These are phyloP conservation scores for Yamadazyma scolyti DNA, from an alignment of 805 yeast species.

Conservation along the genomic window DNA sequence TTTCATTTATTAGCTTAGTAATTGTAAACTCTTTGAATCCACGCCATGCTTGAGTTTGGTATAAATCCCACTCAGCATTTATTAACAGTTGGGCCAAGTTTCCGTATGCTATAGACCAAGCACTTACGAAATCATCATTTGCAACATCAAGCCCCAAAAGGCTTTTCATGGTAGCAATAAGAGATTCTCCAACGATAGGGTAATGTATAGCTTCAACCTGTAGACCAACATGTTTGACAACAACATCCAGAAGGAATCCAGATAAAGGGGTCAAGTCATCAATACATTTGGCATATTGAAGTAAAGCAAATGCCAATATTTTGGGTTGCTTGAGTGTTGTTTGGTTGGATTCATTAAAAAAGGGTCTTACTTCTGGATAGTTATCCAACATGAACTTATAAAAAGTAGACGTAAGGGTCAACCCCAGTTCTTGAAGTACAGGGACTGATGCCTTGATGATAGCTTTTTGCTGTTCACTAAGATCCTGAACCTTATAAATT, in stretches of 20 bases:
- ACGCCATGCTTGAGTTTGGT: constrained; percentile 46
- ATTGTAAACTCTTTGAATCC: constrained; percentile 55
- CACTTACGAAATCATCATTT: constrained; percentile 52
- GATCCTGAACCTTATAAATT: constrained; percentile 23
- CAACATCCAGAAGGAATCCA: constrained; percentile 56
- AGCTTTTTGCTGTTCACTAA: constrained; percentile 26
- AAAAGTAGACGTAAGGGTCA: constrained; percentile 48
- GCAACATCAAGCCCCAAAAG: constrained; percentile 57
- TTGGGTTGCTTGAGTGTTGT: constrained; percentile 52
- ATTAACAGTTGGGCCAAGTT: constrained; percentile 61
- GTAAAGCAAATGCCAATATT: constrained; percentile 59
- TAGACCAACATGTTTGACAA: constrained; percentile 63
- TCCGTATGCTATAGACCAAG: constrained; percentile 66
- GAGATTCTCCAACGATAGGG: constrained; percentile 56
- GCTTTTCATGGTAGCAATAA: constrained; percentile 52
- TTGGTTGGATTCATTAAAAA: constrained; percentile 62
- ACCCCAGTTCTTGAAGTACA: constrained; percentile 53
- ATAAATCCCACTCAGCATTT: constrained; percentile 47
- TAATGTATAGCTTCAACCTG: constrained; percentile 63
- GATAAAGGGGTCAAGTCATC: constrained; percentile 53
- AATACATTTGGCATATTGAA: constrained; percentile 60
- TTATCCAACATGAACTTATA: constrained; percentile 53
- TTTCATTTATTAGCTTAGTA: constrained; percentile 38
- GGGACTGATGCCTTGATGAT: constrained; percentile 51
- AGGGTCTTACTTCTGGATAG: constrained; percentile 53